These are phyloP conservation scores for Mycena chlorophos DNA, from an alignment of 768 basidiomycete species.

Conservation along the genomic window DNA sequence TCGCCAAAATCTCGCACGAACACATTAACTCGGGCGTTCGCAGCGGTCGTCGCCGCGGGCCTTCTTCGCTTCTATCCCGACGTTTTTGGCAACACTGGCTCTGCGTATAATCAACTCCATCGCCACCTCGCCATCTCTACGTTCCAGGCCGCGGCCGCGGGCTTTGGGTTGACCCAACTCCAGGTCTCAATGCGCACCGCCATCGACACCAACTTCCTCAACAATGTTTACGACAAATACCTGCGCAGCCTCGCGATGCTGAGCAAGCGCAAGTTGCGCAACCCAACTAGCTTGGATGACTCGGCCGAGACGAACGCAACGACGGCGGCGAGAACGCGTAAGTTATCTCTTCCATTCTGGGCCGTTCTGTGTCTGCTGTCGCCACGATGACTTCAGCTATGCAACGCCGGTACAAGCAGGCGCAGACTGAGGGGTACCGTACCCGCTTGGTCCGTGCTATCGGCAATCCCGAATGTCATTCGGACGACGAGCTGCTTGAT, in stretches of 20 bases:
- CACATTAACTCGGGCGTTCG: not conserved
- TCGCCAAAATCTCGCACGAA: not conserved
- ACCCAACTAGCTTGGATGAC: not conserved
- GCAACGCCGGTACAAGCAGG: not conserved
- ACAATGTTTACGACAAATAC: constrained; percentile 6
- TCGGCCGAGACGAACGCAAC: not conserved
- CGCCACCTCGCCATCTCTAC: constrained; percentile 5
- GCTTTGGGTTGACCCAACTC: not conserved
- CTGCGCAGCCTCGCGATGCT: not conserved
- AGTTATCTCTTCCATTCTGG: not conserved
- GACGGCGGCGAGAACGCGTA: not conserved
- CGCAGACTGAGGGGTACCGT: not conserved
- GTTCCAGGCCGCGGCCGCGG: not conserved
- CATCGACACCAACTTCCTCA: not conserved
- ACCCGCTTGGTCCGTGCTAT: not conserved
- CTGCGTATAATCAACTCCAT: constrained; percentile 10
- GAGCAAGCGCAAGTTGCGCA: not conserved
- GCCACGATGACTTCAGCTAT: not conserved
- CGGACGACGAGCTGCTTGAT: not conserved
- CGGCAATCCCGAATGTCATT: not conserved
- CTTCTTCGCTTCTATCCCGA: constrained; percentile 1
- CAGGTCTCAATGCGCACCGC: not conserved
- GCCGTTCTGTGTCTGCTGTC: too few relatives aligned
- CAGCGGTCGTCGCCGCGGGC: not conserved
- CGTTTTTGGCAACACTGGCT: constrained; percentile 1